phyloP scores from a whole-genome alignment of 768 basidiomycete species.

The Boletus sp. region DNA sequence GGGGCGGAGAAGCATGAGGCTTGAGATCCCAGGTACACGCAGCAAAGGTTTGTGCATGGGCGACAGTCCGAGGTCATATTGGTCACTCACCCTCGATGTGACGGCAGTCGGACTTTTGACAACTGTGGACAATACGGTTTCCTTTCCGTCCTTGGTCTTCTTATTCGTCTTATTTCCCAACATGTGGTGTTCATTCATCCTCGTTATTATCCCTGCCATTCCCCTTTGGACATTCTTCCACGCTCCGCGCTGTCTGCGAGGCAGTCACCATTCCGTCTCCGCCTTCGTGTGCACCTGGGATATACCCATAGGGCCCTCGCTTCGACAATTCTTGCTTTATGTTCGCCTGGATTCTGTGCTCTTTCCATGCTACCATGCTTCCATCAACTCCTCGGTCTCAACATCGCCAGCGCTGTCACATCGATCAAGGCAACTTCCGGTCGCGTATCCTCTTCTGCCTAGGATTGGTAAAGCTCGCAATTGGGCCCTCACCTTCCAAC shows the following conservation, averaged over 20 bases:
- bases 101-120: slow-evolving; percentile 28
- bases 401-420: neutral
- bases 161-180: slow-evolving; percentile 25
- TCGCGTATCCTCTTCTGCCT: slow-evolving; percentile 2
- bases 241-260: slow-evolving; percentile 15
- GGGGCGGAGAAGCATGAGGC: slow-evolving; percentile 20
- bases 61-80: slow-evolving; percentile 22
- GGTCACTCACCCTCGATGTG: slow-evolving; percentile 13
- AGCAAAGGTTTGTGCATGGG: slow-evolving; percentile 17
- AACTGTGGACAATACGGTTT: slow-evolving; percentile 23
- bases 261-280: slow-evolving; percentile 14
- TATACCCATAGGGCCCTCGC: slow-evolving; percentile 23
- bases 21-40: slow-evolving; percentile 1
- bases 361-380: slow-evolving; percentile 22
- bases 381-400: slow-evolving; percentile 24
- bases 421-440: slow-evolving; percentile 16
- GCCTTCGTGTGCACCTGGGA: slow-evolving; percentile 11
- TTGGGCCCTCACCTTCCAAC: neutral
- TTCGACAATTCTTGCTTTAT: slow-evolving; percentile 17
- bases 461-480: slow-evolving; percentile 1
- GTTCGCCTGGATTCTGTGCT: slow-evolving; percentile 17
- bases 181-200: slow-evolving; percentile 22
- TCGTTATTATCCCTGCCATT: slow-evolving; percentile 20
- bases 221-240: slow-evolving; percentile 24
- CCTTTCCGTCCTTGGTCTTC: slow-evolving; percentile 19